Conservation (phyloP, 2,329 filamentous ascomycete species). For the Xylariaceae sp. region DNA sequence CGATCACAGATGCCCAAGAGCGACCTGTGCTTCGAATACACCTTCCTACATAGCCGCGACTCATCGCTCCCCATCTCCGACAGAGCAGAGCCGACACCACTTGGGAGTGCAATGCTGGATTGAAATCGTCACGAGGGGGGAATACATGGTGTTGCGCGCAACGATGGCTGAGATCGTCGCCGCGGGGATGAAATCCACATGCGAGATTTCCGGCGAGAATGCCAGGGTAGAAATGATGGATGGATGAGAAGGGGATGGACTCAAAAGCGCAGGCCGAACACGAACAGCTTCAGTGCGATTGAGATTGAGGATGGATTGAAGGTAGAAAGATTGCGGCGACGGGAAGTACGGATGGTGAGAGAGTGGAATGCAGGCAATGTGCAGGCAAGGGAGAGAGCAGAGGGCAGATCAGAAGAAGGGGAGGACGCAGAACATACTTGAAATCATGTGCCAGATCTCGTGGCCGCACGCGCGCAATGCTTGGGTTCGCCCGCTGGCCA, state of each 20-base stretch:
- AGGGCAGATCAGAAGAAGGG: background rate
- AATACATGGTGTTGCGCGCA: too few species aligned
- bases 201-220: too few species aligned
- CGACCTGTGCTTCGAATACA: background rate
- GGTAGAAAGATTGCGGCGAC: slow-evolving; percentile 8
- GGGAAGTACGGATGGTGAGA: slow-evolving; percentile 1
- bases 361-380: background rate
- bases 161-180: too few species aligned
- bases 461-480: slow-evolving; percentile 25
- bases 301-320: background rate
- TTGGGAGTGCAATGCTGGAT: slow-evolving; percentile 5
- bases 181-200: too few species aligned
- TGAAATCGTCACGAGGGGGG: too few species aligned
- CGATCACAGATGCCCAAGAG: background rate
- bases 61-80: slow-evolving; percentile 1
- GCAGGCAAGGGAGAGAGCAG: background rate
- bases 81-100: background rate
- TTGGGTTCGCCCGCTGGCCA: slow-evolving; percentile 26
- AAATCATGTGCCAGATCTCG: slow-evolving; percentile 31
- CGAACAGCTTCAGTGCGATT: too few species aligned
- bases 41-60: slow-evolving; percentile 2
- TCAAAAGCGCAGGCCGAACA: too few species aligned
- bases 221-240: too few species aligned
- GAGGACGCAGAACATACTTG: slow-evolving; percentile 22
- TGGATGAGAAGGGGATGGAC: too few species aligned